Base-by-base conservation (phyloP, 352 stramenopile species). In the Pseudoperonospora humuli region DNA sequence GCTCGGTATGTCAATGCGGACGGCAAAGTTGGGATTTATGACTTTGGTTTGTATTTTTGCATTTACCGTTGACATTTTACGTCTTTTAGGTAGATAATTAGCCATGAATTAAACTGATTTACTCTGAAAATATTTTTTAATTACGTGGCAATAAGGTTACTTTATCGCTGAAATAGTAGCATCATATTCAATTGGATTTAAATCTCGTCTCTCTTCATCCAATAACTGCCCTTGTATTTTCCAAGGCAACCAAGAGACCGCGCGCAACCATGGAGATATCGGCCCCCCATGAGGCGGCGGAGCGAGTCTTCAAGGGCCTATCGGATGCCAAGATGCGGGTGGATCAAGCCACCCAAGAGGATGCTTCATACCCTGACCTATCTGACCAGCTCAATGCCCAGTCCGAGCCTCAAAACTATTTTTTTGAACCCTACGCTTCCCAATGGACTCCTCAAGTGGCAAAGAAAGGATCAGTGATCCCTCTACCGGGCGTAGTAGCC, bases 331-430 rank as follows among this genome's bases (percentile, higher is more conserved):
- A 87, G 61, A 71, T 51, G 44, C 74, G 75, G 45, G 67, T 92
- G 23, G 79, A 93, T 47, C 79, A 91, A 53, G 65, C 73, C 8
- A 42, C 62, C 21, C 56, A 81, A 39, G 75, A 85, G 25, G 82
- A 93, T 57, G 65, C 74, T 24, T 76, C 85, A 50, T 84, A 61
- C 47, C 79, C 82, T 5, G 82, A 93, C 46, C 63, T 93, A 34
- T 67, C 67, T 28, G 82, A 93, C 45, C 82, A 88, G 39, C 62
- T 93, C 5, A 65, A 71, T 50, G 84, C 75, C 20, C 79, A 89
- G 50, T 74, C 73, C 17, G 82, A 93, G 72, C 76, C 79, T 24
- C 81, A 93, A 55, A 93, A 93, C 63, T 93, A 93, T 54, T 93
- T 91, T 40, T 72, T 93, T 39, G 81, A 93, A 61, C 81, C 81